Conservation (phyloP, 129 eudicot species). For the Rutidosis leptorrhynchoides region DNA sequence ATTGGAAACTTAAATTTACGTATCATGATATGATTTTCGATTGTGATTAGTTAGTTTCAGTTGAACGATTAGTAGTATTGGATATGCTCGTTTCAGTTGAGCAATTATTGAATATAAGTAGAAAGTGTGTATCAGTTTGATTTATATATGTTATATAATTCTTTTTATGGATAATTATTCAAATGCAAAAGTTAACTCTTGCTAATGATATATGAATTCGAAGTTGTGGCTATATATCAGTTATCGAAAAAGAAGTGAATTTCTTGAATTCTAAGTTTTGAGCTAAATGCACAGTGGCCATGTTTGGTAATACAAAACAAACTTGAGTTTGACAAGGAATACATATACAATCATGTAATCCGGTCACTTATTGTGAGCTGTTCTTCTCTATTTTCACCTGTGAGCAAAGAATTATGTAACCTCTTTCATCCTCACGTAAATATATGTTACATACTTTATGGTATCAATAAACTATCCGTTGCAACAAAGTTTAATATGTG, state of each 20-base stretch:
- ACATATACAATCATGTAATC: not conserved
- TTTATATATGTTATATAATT: too few relatives aligned
- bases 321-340: slow-evolving; percentile 12
- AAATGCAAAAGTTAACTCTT: not conserved
- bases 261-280: not conserved
- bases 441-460: not conserved
- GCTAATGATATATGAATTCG: not conserved
- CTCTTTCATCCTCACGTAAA: not conserved
- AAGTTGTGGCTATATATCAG: not conserved
- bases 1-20: not conserved
- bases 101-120: slow-evolving; percentile 4
- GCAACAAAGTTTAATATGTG: not conserved
- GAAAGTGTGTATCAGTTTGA: not conserved
- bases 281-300: not conserved
- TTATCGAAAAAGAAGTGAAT: not conserved
- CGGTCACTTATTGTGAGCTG: slow-evolving; percentile 6
- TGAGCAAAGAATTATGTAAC: not conserved
- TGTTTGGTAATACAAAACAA: slow-evolving; percentile 1
- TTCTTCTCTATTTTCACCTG: not conserved
- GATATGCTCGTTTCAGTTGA: not conserved
- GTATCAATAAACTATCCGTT: slow-evolving; percentile 4
- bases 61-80: not conserved
- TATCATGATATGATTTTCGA: slow-evolving; percentile 1
- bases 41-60: not conserved
- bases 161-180: too few relatives aligned